Conservation (phyloP, 176 grass and related monocot genomes). For the Thalia dealbata region DNA sequence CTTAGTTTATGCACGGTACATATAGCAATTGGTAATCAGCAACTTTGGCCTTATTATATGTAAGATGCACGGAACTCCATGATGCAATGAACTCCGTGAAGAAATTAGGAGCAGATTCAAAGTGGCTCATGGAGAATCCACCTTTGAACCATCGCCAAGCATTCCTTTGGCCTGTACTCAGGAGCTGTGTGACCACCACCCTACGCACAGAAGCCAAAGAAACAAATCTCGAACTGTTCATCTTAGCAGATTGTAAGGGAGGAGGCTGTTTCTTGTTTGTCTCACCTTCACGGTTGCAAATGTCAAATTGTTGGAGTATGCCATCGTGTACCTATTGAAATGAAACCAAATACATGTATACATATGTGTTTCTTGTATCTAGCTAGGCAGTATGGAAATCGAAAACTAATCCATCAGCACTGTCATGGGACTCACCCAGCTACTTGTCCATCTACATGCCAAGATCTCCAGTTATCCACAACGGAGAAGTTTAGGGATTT, state of each 20-base stretch:
- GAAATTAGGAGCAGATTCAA: neutral
- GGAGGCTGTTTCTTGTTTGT: neutral
- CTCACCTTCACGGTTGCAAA: slow-evolving; percentile 3
- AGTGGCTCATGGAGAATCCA: neutral
- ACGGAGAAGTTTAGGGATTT: slow-evolving; percentile 12
- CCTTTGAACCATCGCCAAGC: neutral
- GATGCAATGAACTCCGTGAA: neutral
- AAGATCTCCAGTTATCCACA: slow-evolving; percentile 24
- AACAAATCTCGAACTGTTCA: too few relatives aligned
- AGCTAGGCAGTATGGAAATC: too few relatives aligned
- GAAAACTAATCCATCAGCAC: neutral
- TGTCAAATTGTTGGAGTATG: neutral
- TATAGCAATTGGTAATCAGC: too few relatives aligned
- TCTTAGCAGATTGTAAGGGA: too few relatives aligned
- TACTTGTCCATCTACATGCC: slow-evolving; percentile 3
- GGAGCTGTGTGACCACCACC: slow-evolving; percentile 31
- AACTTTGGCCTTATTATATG: too few relatives aligned
- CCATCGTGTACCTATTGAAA: neutral
- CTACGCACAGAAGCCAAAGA: neutral
- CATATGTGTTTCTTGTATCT: too few relatives aligned
- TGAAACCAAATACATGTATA: neutral
- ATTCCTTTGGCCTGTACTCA: neutral
- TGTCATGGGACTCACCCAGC: slow-evolving; percentile 8
- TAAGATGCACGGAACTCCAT: too few relatives aligned
- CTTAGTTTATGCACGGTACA: too few relatives aligned